Base-by-base conservation (phyloP, 352 stramenopile genomes). In the Globisporangium heterothallicum region DNA sequence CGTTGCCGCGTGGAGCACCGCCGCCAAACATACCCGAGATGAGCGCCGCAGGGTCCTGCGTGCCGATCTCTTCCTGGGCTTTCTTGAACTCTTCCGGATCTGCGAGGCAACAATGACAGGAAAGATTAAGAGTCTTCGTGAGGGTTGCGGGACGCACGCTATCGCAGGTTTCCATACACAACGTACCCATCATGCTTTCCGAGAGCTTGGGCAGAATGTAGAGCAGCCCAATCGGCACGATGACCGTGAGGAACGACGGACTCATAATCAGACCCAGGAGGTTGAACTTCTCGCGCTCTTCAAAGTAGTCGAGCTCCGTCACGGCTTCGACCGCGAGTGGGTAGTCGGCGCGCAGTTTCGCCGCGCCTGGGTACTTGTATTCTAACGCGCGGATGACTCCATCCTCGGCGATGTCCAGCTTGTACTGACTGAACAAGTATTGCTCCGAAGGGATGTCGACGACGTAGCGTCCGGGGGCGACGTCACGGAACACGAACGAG, bases 41-140 rank as follows among this genome's bases (percentile, higher is more conserved):
- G 40, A 93, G 57, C 24, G 77, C 67, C 26, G 74, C 73, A 9
- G 82, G 82, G 56, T 93, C 78, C 34, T 83, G 62, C 10, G 77
- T 70, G 19, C 78, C 82, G 54, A 93, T 86, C 43, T 93, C 82
- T 50, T 91, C 82, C 53, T 93, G 82, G 8, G 79, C 82, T 54
- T 91, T 88, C 68, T 93, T 93, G 66, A 88, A 85, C 47, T 93
- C 82, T 38, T 93, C 82, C 0, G 82, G 82, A 49, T 93, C 82
- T 90, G 42, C n/a, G 50, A n/a, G n/a, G n/a, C n/a, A n/a, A n/a
- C n/a, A n/a, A n/a, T n/a, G n/a, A n/a, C n/a, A n/a, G n/a, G n/a
- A n/a, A n/a, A n/a, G n/a, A n/a, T n/a, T n/a, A n/a, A n/a, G n/a
- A n/a, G n/a, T n/a, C n/a, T n/a, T n/a, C n/a, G n/a, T n/a, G n/a